phyloP scores from a whole-genome alignment of 306 rosid genomes.

The Casuarina cunninghamiana region DNA sequence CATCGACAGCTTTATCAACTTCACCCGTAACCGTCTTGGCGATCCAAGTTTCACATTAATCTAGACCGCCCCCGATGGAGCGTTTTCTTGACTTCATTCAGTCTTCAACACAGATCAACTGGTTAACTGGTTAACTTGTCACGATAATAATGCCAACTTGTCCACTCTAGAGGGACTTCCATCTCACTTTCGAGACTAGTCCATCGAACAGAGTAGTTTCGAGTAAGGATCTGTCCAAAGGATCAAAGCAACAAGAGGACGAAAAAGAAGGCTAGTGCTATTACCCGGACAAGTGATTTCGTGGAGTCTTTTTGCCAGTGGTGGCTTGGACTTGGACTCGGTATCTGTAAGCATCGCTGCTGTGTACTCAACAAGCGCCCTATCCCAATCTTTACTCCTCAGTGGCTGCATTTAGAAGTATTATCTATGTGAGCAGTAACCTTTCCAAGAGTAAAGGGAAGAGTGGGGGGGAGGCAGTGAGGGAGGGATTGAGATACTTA shows the following conservation, averaged over 20 bases:
- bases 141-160: constrained; percentile 1
- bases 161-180: constrained; percentile 18
- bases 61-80: constrained; percentile 8
- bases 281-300: constrained; percentile 92
- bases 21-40: neutral
- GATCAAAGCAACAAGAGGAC: constrained; percentile 15
- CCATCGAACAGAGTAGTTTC: neutral
- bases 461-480: neutral
- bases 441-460: constrained; percentile 7
- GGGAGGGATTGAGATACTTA: constrained; percentile 25
- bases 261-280: constrained; percentile 20
- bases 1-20: neutral
- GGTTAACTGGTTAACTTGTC: constrained; percentile 8
- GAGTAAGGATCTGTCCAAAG: neutral
- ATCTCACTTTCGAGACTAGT: neutral
- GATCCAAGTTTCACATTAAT: constrained; percentile 16
- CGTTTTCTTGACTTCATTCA: constrained; percentile 21
- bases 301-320: constrained; percentile 60
- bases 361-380: constrained; percentile 79
- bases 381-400: constrained; percentile 87
- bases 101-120: constrained; percentile 1
- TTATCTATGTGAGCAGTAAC: constrained; percentile 33
- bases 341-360: constrained; percentile 79
- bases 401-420: constrained; percentile 66
- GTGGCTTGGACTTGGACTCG: constrained; percentile 57